Percentiles rank a stretch among this genome's conserved stretches.
Conservation (phyloP, 192 early-diverging fungal species). For the Entomortierella chlamydospora region DNA sequence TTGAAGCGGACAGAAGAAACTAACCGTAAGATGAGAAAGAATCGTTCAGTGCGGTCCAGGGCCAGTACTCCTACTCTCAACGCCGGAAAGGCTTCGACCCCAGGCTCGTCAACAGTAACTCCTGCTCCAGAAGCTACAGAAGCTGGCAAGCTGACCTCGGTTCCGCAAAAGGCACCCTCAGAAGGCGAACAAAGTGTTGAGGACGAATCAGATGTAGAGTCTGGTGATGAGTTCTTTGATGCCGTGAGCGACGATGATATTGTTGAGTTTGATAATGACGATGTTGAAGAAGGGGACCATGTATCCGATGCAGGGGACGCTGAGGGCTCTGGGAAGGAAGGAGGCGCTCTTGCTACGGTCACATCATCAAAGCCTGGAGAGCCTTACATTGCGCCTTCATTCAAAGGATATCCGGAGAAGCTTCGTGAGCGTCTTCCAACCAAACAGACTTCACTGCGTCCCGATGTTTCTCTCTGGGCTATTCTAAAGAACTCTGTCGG, state of each 20-base stretch:
- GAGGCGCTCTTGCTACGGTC: neutral
- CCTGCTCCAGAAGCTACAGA: no score
- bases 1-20: conserved; percentile 50
- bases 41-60: conserved; percentile 35
- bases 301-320: neutral
- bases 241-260: conserved; percentile 61
- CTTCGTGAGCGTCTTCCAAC: conserved; percentile 64
- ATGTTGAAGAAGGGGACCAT: conserved; percentile 5
- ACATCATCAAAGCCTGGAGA: neutral
- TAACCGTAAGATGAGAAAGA: conserved; percentile 54
- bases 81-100: neutral
- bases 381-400: conserved; percentile 52
- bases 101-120: neutral
- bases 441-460: conserved; percentile 61
- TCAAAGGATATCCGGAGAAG: conserved; percentile 54
- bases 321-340: neutral
- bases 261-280: conserved; percentile 40
- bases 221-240: conserved; percentile 78
- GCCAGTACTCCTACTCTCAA: conserved; percentile 19
- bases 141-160: neutral
- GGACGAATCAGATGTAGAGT: conserved; percentile 40
- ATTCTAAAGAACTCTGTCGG: conserved; percentile 90
- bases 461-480: conserved; percentile 86
- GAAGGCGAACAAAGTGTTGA: neutral
- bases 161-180: neutral